Conservation (phyloP, 192 early-diverging fungal species). For the Diversispora epigaea region DNA sequence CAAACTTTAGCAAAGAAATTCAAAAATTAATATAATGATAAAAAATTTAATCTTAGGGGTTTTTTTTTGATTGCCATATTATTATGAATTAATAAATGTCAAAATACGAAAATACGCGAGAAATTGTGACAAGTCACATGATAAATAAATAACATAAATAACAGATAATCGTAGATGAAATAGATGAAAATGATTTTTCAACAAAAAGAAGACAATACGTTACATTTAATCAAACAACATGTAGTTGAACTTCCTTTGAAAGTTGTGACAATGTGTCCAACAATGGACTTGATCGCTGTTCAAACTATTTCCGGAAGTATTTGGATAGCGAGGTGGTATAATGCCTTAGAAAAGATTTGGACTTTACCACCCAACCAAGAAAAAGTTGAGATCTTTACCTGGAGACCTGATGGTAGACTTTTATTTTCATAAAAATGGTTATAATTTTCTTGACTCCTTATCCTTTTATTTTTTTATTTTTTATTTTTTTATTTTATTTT, state of each 20-base stretch:
- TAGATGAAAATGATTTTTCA: slow-evolving; percentile 19
- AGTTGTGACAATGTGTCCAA: slow-evolving; percentile 29
- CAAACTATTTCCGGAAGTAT: slow-evolving; percentile 6
- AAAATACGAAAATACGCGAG: too few species aligned
- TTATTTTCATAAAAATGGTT: slow-evolving; percentile 1
- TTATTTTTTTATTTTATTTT: too few species aligned
- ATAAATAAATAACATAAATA: too few species aligned
- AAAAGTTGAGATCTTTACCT: slow-evolving; percentile 14
- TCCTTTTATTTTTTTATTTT: too few species aligned
- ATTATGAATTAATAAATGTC: too few species aligned
- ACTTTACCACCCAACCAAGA: slow-evolving; percentile 20
- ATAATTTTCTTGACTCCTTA: neutral
- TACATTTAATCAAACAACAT: slow-evolving; percentile 28
- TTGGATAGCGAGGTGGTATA: slow-evolving; percentile 32
- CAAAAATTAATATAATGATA: too few species aligned
- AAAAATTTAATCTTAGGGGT: too few species aligned
- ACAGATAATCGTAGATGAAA: too few species aligned
- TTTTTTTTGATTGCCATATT: too few species aligned
- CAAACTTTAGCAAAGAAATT: too few species aligned
- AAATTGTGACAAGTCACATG: too few species aligned
- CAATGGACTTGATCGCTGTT: slow-evolving; percentile 34
- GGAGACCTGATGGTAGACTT: slow-evolving; percentile 35
- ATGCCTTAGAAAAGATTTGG: slow-evolving; percentile 33
- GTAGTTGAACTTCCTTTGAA: slow-evolving; percentile 6
- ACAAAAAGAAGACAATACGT: neutral